Base-by-base conservation (phyloP, 768 basidiomycete species). In the Pholiota microspora region DNA sequence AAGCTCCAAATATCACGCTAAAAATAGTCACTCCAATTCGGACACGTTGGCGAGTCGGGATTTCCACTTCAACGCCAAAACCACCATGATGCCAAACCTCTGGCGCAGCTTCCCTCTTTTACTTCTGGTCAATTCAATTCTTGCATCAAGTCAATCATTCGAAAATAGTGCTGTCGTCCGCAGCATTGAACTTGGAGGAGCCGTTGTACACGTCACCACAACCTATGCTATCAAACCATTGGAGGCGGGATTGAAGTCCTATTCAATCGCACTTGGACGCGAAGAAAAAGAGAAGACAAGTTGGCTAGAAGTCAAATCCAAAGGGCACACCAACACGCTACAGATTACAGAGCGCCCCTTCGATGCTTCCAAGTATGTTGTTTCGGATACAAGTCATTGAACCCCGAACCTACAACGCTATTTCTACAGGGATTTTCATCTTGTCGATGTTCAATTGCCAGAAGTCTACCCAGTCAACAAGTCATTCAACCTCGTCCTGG, bases 81-180 rank as follows among this genome's bases (percentile, higher is more conserved):
- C 58, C 58, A 71, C 75, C 62, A 74, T 73, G 59, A 79, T 82
- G 76, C 71, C 73, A 64, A 73, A 69, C 66, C 75, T 70, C 71
- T 77, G 77, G 76, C 74, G 64, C 63, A 68, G 71, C 56, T 67
- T 82, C 54, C 68, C 82, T 59, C 71, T 83, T 61, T 67, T 83
- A 45, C 62, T 81, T 8, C 64, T 83, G 12, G 67, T 75, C 24
- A 65, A 74, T 23, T 66, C 73, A 28, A 75, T 75, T 3, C 67
- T 70, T 48, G 68, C 64, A 40, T 64, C 68, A 15, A 67, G 70
- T 57, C 74, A 75, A 62, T 79, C 85, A 1, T 92, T 92, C 72
- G 91, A 92, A 80, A 94, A 94, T 62, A 92, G 89, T 18, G 91
- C 88, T 58, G 80, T 98, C 57, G 90, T 94, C 28, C 88, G 93